A percentile compares a stretch with the other conserved stretches of the same genome.
Conservation (phyloP, 2,329 filamentous ascomycete species). For the Keithomyces neogunnii region DNA sequence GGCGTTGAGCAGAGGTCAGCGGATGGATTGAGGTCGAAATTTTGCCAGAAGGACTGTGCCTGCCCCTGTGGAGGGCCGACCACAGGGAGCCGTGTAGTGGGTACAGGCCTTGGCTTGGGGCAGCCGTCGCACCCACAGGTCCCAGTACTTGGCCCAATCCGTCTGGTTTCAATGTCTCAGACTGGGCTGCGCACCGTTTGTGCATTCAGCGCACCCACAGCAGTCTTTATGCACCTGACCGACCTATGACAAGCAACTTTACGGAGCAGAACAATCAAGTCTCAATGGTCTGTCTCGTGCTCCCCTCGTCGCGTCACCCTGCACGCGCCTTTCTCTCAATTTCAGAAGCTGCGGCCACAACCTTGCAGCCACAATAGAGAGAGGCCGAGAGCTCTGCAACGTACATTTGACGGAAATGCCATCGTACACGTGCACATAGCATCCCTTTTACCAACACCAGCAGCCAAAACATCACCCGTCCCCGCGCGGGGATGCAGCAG, state of each 20-base stretch:
- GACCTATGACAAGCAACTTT: too few relatives aligned
- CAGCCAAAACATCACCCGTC: background rate
- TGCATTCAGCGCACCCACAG: too few relatives aligned
- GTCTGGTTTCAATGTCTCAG: background rate
- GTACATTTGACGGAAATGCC: too few relatives aligned
- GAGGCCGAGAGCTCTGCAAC: too few relatives aligned
- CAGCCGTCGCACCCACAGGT: slow-evolving; percentile 2
- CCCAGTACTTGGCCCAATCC: slow-evolving; percentile 12
- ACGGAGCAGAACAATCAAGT: too few relatives aligned
- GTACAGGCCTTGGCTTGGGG: background rate
- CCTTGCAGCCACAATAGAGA: too few relatives aligned
- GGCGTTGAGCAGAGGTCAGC: slow-evolving; percentile 18
- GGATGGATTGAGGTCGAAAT: slow-evolving; percentile 25
- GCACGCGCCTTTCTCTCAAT: too few relatives aligned
- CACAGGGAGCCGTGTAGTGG: background rate
- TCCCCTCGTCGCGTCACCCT: too few relatives aligned
- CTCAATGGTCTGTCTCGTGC: too few relatives aligned
- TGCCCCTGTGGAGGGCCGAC: slow-evolving; percentile 6
- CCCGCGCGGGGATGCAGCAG: slow-evolving; percentile 38
- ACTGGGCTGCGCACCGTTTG: too few relatives aligned
- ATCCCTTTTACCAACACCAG: slow-evolving; percentile 4
- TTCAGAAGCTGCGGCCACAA: too few relatives aligned
- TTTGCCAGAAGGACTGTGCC: slow-evolving; percentile 17
- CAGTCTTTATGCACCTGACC: too few relatives aligned
- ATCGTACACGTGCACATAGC: background rate